Evolutionary conservation across 1,284 basidiomycete species (phyloP), one percentile per base, ranked within the genome.

Genomic region (Ustilago nuda): DNA sequence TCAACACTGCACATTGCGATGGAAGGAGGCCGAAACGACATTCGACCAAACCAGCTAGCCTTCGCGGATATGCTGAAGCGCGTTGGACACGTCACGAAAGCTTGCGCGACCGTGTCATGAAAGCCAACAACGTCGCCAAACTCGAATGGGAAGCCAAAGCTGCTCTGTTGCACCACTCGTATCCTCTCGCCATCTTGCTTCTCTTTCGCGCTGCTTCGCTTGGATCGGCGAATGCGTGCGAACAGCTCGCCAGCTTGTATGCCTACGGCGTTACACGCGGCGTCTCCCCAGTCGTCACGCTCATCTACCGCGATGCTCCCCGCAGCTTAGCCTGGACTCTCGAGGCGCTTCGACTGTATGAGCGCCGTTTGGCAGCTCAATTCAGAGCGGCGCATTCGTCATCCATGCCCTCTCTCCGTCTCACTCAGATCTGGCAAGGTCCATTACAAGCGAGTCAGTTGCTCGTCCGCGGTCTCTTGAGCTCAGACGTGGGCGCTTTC

Each of bases 131-230:
- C 37, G 56, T 69, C 12, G 39, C 61, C 8, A 50, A 77, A 35
- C 74, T 80, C 36, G 76, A 80, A 41, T 80, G 78, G 78, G 78
- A 80, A 50, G 78, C 78, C 41, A 78, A 79, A 53, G 60, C 72
- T 15, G 78, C 78, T 35, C 63, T 79, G 8, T 53, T 79, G 41
- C 59, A 62, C 37, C 60, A 67, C 32, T 66, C 78, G 15, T 75
- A 76, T 56, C 54, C 69, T 19, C 66, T 80, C 2, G 76, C 76
- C 35, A 64, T 80, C 43, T 41, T 79, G 12, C 65, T 80, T 4
- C 76, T 80, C 33, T 66, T 64, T 30, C 64, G 78, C 33, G 76
- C 78, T 9, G 78, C 60, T 19, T 37, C 50, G 41, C 65, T 80
- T 11, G 72, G 68, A 12, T 79, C 77, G 9, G 59, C 75, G 8